phyloP scores from a whole-genome alignment of 2,329 filamentous ascomycete species.

The Verruconis gallopava region DNA sequence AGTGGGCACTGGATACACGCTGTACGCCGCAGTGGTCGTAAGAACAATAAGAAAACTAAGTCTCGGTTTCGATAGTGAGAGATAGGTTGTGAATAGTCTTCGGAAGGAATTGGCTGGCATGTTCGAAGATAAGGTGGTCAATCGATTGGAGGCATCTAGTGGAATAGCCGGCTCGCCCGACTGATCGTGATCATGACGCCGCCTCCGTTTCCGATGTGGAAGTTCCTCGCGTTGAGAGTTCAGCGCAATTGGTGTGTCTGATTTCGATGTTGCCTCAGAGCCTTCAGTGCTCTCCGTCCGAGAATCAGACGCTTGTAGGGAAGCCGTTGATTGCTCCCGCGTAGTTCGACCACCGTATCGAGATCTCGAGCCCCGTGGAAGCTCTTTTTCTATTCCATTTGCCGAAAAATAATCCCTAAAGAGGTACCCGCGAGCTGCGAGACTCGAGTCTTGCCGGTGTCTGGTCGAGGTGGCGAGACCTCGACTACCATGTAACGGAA shows the following conservation, averaged over 20 bases:
- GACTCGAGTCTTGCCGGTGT: neutral
- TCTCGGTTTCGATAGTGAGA: conserved; percentile 90
- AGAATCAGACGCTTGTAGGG: neutral
- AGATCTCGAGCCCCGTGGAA: neutral
- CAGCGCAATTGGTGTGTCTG: neutral
- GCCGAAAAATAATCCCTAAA: conserved; percentile 10
- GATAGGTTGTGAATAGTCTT: conserved; percentile 63
- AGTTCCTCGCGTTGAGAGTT: conserved; percentile 6
- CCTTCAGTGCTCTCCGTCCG: neutral
- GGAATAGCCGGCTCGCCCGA: conserved; percentile 16
- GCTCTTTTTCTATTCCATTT: conserved; percentile 7
- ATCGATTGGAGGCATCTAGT: conserved; percentile 47
- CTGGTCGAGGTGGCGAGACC: conserved; percentile 3
- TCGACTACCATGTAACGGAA: neutral
- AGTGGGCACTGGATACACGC: conserved; percentile 81
- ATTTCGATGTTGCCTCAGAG: neutral
- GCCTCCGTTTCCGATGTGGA: conserved; percentile 10
- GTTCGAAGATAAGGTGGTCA: conserved; percentile 43
- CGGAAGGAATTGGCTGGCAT: conserved; percentile 44
- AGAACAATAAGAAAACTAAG: conserved; percentile 85
- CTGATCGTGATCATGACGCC: conserved; percentile 12
- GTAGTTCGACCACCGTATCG: neutral
- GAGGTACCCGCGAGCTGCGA: neutral
- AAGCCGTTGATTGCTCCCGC: conserved; percentile 7
- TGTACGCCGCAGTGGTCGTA: conserved; percentile 80